Base-by-base conservation (phyloP, 2,329 filamentous ascomycete species). In the Botrytis sinoallii region DNA sequence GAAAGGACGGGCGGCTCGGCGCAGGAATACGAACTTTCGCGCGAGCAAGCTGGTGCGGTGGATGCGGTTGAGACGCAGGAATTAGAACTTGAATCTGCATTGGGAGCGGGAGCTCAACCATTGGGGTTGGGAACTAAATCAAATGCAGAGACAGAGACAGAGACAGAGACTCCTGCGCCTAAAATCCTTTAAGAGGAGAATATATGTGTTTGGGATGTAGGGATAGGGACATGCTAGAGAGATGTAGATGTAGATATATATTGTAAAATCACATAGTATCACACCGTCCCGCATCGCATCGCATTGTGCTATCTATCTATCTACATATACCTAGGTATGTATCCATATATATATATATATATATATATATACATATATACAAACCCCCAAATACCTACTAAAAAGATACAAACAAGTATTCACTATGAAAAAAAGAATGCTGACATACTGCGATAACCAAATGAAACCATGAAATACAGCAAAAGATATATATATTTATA, bases 201-300 rank as follows among this genome's bases (percentile, higher is more conserved):
- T n/a, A 14, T 38, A 3, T 52, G 22, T 20, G n/a, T n/a, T 44
- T 40, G 61, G 5, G 25, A 8, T 7, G 32, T 14, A 46, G 38
- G 25, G 16, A 12, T 35, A 25, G 60, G 3, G n/a, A 40, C n/a
- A 52, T 4, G 20, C 40, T 25, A n/a, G 46, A 25, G 38, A 65
- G 10, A 42, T 40, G 35, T 38, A 44, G 29, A 44, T 35, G 35
- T 59, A 69, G 35, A 69, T 32, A 63, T 70, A 42, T 32, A 57
- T 68, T 68, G 65, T 68, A 68, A 68, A 55, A 68, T 67, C 65
- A 67, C 46, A 55, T 29, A 25, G 32, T 35, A 40, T 55, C 46
- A 40, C 32, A n/a, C 32, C 20, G 18, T 14, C 18, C 5, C 4
- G 10, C 12, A n/a, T 1, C 4, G 18, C 7, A 59, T 12, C 14